Conservation (phyloP, 2,329 filamentous ascomycete genomes). For the Stromatinia cepivora region DNA sequence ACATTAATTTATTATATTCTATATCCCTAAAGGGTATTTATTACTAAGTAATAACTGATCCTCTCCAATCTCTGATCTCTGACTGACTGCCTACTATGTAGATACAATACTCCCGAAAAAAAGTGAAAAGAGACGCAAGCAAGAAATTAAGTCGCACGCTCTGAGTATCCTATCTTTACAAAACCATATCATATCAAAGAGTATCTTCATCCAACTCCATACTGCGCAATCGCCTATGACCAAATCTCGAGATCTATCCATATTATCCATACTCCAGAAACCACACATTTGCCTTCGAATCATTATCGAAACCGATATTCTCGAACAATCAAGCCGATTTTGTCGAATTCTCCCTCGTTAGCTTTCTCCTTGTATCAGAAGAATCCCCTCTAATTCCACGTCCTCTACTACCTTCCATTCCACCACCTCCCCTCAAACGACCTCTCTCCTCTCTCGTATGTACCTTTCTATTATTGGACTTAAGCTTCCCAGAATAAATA, state of each 20-base stretch:
- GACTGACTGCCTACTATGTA: not conserved
- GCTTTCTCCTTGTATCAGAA: not conserved
- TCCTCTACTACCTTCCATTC: not conserved
- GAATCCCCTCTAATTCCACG: not conserved
- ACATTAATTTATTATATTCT: not conserved
- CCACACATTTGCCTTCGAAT: not conserved
- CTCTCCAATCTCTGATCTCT: too few species aligned
- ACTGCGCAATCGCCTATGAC: too few species aligned
- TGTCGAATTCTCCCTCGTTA: not conserved
- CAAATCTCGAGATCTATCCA: too few species aligned
- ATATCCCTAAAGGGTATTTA: not conserved
- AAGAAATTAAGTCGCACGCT: not conserved
- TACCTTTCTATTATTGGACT: not conserved
- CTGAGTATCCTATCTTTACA: not conserved
- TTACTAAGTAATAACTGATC: not conserved
- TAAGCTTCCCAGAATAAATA: not conserved
- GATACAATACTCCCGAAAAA: not conserved
- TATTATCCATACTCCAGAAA: not conserved
- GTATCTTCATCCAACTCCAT: not conserved
- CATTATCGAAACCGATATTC: not conserved
- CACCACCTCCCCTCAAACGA: not conserved
- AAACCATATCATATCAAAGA: not conserved
- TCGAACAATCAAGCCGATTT: not conserved
- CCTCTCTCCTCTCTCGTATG: not conserved
- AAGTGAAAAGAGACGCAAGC: not conserved